These are phyloP conservation scores for Trichoderma pleuroti DNA, from an alignment of 2,329 filamentous ascomycete genomes.

Conservation along the genomic window DNA sequence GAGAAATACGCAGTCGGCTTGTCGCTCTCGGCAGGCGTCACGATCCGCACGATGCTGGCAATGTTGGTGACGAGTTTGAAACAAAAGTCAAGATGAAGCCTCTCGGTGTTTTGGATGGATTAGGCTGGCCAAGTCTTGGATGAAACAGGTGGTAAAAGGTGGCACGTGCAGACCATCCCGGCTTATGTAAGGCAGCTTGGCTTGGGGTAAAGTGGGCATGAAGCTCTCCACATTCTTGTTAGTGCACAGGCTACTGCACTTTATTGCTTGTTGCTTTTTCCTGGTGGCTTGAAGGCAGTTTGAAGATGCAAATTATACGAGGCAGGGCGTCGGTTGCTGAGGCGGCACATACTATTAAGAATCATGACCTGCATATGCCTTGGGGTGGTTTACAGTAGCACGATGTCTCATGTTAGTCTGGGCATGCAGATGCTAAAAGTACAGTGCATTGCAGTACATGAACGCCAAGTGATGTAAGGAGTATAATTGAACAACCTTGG, in stretches of 20 bases:
- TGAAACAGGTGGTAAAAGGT: slow-evolving; percentile 1
- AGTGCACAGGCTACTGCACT: neutral
- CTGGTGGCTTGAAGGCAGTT: neutral
- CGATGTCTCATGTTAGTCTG: neutral
- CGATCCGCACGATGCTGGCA: neutral
- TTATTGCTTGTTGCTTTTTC: neutral
- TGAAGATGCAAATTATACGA: neutral
- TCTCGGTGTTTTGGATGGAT: neutral
- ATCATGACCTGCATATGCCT: neutral
- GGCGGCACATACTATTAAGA: neutral
- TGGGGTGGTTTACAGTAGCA: neutral
- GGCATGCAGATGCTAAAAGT: neutral
- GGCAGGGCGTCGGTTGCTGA: neutral
- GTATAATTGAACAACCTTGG: neutral
- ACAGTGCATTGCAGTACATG: neutral
- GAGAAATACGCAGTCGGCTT: neutral
- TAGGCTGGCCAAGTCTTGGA: slow-evolving; percentile 1
- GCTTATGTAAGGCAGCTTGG: slow-evolving; percentile 3
- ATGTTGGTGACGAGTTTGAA: neutral
- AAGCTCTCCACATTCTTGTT: neutral
- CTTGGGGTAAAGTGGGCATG: neutral
- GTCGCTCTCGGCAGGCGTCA: neutral
- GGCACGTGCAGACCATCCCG: slow-evolving; percentile 14
- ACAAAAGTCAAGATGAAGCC: neutral
- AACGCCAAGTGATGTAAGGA: neutral